phyloP scores from a whole-genome alignment of 2,329 filamentous ascomycete genomes.

The Calonectria hawksworthii region DNA sequence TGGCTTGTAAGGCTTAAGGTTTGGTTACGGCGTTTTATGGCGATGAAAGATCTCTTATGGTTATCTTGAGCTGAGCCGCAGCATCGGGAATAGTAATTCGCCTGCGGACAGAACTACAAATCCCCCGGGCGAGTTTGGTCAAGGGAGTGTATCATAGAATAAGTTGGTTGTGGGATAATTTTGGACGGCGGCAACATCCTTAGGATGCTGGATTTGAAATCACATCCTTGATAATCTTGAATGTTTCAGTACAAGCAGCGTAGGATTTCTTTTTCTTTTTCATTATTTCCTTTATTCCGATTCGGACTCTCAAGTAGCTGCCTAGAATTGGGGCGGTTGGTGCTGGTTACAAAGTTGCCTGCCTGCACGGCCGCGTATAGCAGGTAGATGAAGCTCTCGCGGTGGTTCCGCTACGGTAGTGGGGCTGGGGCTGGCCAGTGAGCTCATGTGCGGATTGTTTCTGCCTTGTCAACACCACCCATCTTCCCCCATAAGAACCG shows the following conservation, averaged over 20 bases:
- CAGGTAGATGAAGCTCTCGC: constrained; percentile 18
- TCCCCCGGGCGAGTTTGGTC: constrained; percentile 18
- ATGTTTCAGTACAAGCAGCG: background rate
- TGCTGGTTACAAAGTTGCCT: background rate
- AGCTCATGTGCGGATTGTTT: constrained; percentile 22
- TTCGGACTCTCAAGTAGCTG: background rate
- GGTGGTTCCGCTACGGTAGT: constrained; percentile 1
- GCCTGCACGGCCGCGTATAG: constrained; percentile 3
- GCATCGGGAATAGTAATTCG: constrained; percentile 26
- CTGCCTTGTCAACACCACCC: constrained; percentile 27
- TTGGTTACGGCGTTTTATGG: constrained; percentile 51
- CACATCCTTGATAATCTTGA: background rate
- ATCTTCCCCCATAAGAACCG: background rate
- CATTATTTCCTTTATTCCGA: background rate
- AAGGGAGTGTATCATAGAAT: constrained; percentile 27
- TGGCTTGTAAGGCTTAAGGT: constrained; percentile 30
- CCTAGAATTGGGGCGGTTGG: background rate
- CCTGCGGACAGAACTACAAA: constrained; percentile 19
- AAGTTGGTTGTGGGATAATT: constrained; percentile 19
- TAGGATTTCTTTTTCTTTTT: no score
- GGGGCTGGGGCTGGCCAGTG: constrained; percentile 24
- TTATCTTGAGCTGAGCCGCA: constrained; percentile 52
- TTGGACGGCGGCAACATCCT: background rate
- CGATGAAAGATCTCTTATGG: constrained; percentile 51
- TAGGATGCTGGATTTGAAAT: constrained; percentile 15